Conservation (phyloP, 108 stramenopile genomes). For the Skeletonema tropicum region DNA sequence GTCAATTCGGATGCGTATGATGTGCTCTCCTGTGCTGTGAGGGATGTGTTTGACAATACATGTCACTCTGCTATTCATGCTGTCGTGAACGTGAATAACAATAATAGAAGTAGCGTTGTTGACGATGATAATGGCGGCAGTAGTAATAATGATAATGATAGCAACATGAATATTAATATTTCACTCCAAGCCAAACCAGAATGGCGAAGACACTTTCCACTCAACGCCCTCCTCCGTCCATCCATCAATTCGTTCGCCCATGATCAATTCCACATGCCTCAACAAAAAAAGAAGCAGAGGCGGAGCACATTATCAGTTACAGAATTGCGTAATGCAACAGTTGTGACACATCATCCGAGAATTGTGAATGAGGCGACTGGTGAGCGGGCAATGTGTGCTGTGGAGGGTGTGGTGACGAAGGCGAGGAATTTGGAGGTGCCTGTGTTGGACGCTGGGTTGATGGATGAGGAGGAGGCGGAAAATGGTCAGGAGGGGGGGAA, state of each 20-base stretch:
- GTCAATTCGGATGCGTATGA: no score
- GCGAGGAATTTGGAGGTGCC: not conserved
- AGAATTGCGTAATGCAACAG: constrained; percentile 8
- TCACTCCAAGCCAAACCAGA: constrained; percentile 17
- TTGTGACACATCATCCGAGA: not conserved
- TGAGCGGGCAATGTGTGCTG: not conserved
- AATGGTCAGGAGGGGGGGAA: not conserved
- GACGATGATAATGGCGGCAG: no score
- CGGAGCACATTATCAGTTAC: constrained; percentile 5
- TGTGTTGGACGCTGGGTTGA: constrained; percentile 1
- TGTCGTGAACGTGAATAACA: no score
- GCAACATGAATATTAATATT: not conserved
- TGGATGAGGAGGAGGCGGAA: not conserved
- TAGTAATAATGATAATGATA: not conserved
- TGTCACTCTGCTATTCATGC: no score
- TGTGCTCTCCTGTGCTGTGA: no score
- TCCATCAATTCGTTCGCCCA: not conserved
- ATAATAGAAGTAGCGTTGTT: no score
- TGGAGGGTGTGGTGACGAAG: not conserved
- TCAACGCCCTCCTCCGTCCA: constrained; percentile 27
- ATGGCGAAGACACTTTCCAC: constrained; percentile 12
- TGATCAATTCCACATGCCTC: no score
- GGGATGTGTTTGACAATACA: no score
- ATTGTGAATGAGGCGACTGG: not conserved
- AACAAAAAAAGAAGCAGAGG: not conserved